These are phyloP conservation scores for Falciphora oryzae DNA, from an alignment of 2,329 filamentous ascomycete genomes.

Conservation along the genomic window DNA sequence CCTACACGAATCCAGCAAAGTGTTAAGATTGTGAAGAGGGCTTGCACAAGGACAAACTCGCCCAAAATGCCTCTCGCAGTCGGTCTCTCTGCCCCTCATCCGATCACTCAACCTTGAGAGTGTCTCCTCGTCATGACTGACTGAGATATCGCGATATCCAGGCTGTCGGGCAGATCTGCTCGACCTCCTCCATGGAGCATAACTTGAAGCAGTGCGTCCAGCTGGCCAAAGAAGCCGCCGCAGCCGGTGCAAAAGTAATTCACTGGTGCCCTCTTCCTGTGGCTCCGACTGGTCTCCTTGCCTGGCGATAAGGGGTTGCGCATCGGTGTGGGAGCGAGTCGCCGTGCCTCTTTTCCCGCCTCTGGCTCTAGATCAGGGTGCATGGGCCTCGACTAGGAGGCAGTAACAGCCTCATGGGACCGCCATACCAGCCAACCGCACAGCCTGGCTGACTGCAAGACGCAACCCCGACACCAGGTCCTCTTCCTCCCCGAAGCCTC, in stretches of 20 bases:
- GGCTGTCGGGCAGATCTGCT: slow-evolving; percentile 88
- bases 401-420: too few species aligned
- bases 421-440: background rate
- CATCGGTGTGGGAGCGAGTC: background rate
- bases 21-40: background rate
- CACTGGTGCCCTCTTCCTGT: background rate
- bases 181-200: slow-evolving; percentile 68
- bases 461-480: slow-evolving; percentile 38
- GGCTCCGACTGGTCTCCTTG: background rate
- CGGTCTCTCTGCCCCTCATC: background rate
- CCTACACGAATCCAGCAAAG: background rate
- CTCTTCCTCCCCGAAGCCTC: slow-evolving; percentile 90
- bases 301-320: background rate
- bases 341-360: background rate
- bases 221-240: slow-evolving; percentile 66
- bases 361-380: slow-evolving; percentile 13
- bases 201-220: slow-evolving; percentile 75
- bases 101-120: background rate
- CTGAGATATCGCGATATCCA: slow-evolving; percentile 27
- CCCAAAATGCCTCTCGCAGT: background rate
- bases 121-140: background rate
- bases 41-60: background rate
- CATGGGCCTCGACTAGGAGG: too few species aligned
- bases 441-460: background rate
- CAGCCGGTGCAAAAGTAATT: slow-evolving; percentile 68